phyloP scores from a whole-genome alignment of 2,329 filamentous ascomycete species.

The Herpotrichia juniperi region DNA sequence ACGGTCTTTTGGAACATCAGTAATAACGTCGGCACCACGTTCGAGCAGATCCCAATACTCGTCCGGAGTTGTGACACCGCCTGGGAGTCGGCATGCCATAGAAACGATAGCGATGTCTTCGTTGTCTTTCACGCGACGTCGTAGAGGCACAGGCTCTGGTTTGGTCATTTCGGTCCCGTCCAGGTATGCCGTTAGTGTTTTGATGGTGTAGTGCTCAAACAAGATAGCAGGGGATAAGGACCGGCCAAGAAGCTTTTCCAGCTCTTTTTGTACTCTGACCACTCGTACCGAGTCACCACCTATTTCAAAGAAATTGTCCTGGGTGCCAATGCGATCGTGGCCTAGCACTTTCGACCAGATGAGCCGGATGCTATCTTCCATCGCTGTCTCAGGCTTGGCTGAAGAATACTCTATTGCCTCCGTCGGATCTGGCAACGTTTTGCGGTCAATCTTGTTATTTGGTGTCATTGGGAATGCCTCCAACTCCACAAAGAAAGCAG shows the following conservation, averaged over 20 bases:
- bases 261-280: slow-evolving; percentile 44
- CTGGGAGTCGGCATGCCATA: slow-evolving; percentile 40
- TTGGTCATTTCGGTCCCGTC: background rate
- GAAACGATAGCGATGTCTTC: slow-evolving; percentile 23
- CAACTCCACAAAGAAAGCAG: slow-evolving; percentile 20
- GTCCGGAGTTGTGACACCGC: slow-evolving; percentile 27
- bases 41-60: slow-evolving; percentile 38
- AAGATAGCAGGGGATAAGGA: slow-evolving; percentile 21
- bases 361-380: slow-evolving; percentile 20
- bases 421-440: slow-evolving; percentile 14
- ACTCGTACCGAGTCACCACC: slow-evolving; percentile 31
- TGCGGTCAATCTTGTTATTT: slow-evolving; percentile 7
- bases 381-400: background rate
- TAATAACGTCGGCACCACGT: slow-evolving; percentile 28
- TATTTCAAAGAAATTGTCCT: slow-evolving; percentile 2
- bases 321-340: background rate
- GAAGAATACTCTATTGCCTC: background rate
- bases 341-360: slow-evolving; percentile 20
- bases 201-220: slow-evolving; percentile 34
- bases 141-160: background rate
- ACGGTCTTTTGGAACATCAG: slow-evolving; percentile 34
- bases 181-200: slow-evolving; percentile 28
- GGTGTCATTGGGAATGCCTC: slow-evolving; percentile 6
- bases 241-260: slow-evolving; percentile 28
- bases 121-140: background rate